Percentiles rank a stretch among this genome's conserved stretches.
Conservation (phyloP, 108 stramenopile genomes). For the Skeletonema menzelii region DNA sequence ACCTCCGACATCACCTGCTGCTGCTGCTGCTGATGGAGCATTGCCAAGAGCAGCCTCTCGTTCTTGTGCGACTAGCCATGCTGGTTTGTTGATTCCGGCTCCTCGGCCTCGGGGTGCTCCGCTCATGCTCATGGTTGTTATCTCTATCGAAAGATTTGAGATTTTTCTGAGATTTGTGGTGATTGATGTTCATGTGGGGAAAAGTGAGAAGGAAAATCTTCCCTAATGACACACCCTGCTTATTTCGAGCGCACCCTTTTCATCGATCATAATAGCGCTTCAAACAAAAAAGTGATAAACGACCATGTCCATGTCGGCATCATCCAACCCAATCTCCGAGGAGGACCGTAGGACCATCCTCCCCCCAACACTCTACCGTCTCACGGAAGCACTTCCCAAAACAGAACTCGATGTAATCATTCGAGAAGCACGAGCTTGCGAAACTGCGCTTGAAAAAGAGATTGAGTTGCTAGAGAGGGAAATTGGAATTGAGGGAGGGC, state of each 20-base stretch:
- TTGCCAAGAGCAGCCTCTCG: slow-evolving; percentile 9
- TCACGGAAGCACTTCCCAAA: slow-evolving; percentile 68
- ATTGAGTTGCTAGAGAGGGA: slow-evolving; percentile 56
- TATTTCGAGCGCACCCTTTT: too few relatives aligned
- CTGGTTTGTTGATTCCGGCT: slow-evolving; percentile 49
- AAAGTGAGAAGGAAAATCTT: too few relatives aligned
- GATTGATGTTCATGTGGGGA: too few relatives aligned
- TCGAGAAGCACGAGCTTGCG: slow-evolving; percentile 67
- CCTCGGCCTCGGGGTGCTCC: slow-evolving; percentile 34
- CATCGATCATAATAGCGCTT: too few relatives aligned
- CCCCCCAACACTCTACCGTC: slow-evolving; percentile 48
- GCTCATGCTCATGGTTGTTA: slow-evolving; percentile 6
- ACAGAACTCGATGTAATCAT: slow-evolving; percentile 66
- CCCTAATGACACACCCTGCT: too few relatives aligned
- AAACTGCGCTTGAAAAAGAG: slow-evolving; percentile 63
- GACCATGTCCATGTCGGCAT: neutral
- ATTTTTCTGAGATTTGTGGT: too few relatives aligned
- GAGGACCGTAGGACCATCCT: slow-evolving; percentile 1
- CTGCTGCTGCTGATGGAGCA: neutral
- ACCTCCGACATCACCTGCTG: neutral
- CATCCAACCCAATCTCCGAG: neutral
- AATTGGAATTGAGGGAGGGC: slow-evolving; percentile 15
- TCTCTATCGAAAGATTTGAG: too few relatives aligned
- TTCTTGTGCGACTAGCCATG: slow-evolving; percentile 38
- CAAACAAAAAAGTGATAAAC: too few relatives aligned